Base-by-base conservation (phyloP, 169 alveolate species). In the Sarcocystis neurona region DNA sequence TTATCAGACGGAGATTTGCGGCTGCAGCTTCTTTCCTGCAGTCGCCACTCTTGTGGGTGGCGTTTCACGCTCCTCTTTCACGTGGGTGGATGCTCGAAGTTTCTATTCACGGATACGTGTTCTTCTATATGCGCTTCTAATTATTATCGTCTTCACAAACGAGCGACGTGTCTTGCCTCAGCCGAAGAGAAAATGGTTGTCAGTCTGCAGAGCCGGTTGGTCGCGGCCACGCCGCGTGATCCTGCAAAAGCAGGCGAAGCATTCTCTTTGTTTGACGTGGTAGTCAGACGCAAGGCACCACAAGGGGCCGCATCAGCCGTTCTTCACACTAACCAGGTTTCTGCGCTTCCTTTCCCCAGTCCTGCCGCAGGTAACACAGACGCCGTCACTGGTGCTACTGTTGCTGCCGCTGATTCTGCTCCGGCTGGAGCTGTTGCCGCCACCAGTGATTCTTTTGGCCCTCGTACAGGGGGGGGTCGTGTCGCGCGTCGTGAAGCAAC, bases 201-300 rank as follows among this genome's bases (percentile, higher is more conserved):
- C 53, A 72, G 82, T 37, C 41, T 72, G 56, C 82, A 72, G 58
- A 72, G 82, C 56, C 82, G 82, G 27, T 56, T 72, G 30, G 82
- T 72, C 56, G 82, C 82, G 53, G 82, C 82, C 39, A 72, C 41
- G 82, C 82, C 82, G 12, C 53, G 82, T 18, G 12, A 18, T 23
- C 39, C 82, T 5, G n/a, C 82, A 15, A 53, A 72, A 12, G 10
- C 41, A 12, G 6, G 20, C 58, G 41, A 39, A 37, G 82, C 82
- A 0, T 72, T 72, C 56, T 47, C 34, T 18, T 56, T 72, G 6
- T 47, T 39, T 37, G 82, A 72, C 46, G 32, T 72, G 47, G 82
- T 72, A n/a, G n/a, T 2, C 82, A 72, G 82, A 72, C 34, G 82
- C 34, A 72, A 18, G 10, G 43, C n/a, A n/a, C n/a, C n/a, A n/a